Conservation (phyloP, 768 basidiomycete species). For the Auricularia auricula-judae region DNA sequence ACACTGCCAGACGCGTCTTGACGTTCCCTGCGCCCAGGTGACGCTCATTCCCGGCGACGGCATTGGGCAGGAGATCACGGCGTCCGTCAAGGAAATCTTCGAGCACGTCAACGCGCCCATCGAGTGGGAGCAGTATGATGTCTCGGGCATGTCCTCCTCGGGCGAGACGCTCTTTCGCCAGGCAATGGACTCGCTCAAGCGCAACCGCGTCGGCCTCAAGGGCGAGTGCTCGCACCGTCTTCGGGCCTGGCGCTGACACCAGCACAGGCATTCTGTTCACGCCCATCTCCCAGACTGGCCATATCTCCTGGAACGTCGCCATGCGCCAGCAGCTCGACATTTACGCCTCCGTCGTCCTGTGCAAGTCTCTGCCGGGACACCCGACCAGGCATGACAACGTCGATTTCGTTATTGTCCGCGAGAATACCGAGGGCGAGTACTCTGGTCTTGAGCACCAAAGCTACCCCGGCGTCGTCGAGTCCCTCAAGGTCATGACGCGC, state of each 20-base stretch:
- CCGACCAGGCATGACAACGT: conserved; percentile 94
- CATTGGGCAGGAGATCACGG: conserved; percentile 92
- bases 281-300: conserved; percentile 89
- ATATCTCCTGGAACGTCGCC: conserved; percentile 99
- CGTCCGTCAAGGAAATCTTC: conserved; percentile 98
- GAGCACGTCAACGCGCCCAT: conserved; percentile 96
- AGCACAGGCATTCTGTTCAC: conserved; percentile 90
- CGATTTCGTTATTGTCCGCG: conserved; percentile 98
- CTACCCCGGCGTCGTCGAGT: conserved; percentile 97
- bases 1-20: conserved; percentile 10
- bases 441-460: conserved; percentile 97
- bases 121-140: conserved; percentile 97
- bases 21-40: conserved; percentile 41
- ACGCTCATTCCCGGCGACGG: conserved; percentile 98
- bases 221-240: conserved; percentile 37
- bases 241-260: not conserved
- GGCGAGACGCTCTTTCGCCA: conserved; percentile 94
- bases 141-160: conserved; percentile 88
- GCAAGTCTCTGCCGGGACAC: conserved; percentile 94
- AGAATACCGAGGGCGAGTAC: conserved; percentile 99
- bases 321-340: conserved; percentile 99
- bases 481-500: conserved; percentile 91
- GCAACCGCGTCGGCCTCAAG: conserved; percentile 97
- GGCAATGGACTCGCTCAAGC: conserved; percentile 95
- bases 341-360: conserved; percentile 95